phyloP scores from a whole-genome alignment of 257 asterid species.

The Jaltomata sinuosa region DNA sequence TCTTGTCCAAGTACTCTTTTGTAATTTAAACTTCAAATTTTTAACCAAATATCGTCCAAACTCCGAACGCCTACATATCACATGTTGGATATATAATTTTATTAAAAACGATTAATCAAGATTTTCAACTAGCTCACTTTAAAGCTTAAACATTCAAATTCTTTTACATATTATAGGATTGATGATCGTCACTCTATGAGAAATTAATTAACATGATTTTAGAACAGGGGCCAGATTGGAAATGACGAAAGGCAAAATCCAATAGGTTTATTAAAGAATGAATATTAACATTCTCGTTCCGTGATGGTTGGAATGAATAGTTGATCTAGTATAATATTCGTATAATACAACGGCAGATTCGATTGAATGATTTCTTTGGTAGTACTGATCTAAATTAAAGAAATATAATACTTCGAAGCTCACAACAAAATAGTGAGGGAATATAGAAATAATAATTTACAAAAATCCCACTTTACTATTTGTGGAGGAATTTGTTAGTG shows the following conservation, averaged over 20 bases:
- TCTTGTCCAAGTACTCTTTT: not conserved
- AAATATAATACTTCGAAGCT: not conserved
- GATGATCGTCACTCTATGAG: not conserved
- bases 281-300: not conserved
- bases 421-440: not conserved
- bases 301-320: not conserved
- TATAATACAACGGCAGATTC: not conserved
- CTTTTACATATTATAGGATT: not conserved
- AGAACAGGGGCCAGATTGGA: not conserved
- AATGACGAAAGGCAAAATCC: not conserved
- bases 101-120: not conserved
- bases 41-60: not conserved
- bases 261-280: not conserved
- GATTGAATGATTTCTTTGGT: not conserved
- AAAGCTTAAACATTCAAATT: not conserved
- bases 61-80: not conserved
- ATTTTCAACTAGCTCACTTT: not conserved
- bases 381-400: not conserved
- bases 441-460: not conserved
- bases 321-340: not conserved
- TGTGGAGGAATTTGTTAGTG: not conserved
- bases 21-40: not conserved
- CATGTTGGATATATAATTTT: not conserved
- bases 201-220: not conserved
- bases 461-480: not conserved